Percentiles rank a stretch among this genome's conserved stretches.
Evolutionary conservation across 2,329 filamentous ascomycete genomes (phyloP).

Genomic region (Phaeoacremonium minimum): DNA sequence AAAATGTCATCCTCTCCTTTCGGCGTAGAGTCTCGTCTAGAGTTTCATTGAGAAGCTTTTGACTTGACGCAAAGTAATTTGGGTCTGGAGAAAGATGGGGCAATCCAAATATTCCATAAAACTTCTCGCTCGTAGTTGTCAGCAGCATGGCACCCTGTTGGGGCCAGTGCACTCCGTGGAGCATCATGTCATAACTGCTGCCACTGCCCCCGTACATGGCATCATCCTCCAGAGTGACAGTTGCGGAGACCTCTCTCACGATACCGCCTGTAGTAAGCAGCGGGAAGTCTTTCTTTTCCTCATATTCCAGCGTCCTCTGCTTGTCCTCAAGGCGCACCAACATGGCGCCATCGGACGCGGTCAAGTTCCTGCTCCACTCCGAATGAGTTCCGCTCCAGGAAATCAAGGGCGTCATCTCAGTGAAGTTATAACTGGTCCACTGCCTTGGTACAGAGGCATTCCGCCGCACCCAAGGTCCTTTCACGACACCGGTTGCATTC

Average conservation of each 20-base stretch:
- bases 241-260: conserved; percentile 65
- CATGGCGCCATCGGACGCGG: conserved; percentile 65
- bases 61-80: conserved; percentile 53
- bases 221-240: conserved; percentile 68
- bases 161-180: conserved; percentile 84
- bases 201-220: conserved; percentile 48
- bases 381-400: conserved; percentile 56
- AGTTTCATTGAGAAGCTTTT: conserved; percentile 68
- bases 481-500: conserved; percentile 73
- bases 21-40: conserved; percentile 63
- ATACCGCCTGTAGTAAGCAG: conserved; percentile 40
- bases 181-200: conserved; percentile 72
- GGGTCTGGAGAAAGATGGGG: conserved; percentile 70
- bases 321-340: conserved; percentile 62
- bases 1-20: conserved; percentile 52
- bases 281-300: conserved; percentile 27
- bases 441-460: conserved; percentile 40
- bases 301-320: conserved; percentile 37
- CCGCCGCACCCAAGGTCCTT: conserved; percentile 69
- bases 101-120: conserved; percentile 83
- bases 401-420: conserved; percentile 58
- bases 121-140: conserved; percentile 90
- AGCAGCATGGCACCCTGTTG: conserved; percentile 75
- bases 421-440: conserved; percentile 57
- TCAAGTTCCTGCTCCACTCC: conserved; percentile 77